phyloP scores from a whole-genome alignment of 345 rosid genomes.

The Melastoma malabathricum region DNA sequence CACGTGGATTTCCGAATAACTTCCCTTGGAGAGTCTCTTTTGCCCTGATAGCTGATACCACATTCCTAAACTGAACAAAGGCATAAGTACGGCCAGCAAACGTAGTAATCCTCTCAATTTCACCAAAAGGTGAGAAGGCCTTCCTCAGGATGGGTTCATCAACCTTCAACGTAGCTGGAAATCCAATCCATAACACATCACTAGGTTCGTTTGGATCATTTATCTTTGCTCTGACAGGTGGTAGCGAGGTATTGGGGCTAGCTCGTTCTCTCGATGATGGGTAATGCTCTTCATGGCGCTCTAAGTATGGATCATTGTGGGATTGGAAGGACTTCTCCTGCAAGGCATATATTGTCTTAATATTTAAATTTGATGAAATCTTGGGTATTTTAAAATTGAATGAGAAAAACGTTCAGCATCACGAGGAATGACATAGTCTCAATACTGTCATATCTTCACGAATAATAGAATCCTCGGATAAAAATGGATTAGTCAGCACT shows the following conservation, averaged over 20 bases:
- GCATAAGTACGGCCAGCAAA: constrained; percentile 98
- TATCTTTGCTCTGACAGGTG: constrained; percentile 39
- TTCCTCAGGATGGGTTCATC: constrained; percentile 66
- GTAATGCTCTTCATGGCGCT: constrained; percentile 43
- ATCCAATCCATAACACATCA: constrained; percentile 89
- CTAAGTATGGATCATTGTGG: constrained; percentile 41
- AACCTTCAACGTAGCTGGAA: constrained; percentile 70
- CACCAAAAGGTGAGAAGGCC: constrained; percentile 84
- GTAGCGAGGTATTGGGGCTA: constrained; percentile 50
- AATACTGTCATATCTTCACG: too few relatives aligned
- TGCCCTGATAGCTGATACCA: constrained; percentile 63
- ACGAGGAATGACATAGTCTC: too few relatives aligned
- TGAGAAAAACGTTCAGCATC: too few relatives aligned
- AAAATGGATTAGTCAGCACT: too few relatives aligned
- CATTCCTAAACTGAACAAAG: constrained; percentile 60
- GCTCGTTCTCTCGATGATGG: constrained; percentile 30
- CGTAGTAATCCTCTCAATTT: constrained; percentile 62
- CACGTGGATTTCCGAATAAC: constrained; percentile 90
- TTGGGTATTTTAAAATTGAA: too few relatives aligned
- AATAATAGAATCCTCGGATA: too few relatives aligned
- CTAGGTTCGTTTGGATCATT: constrained; percentile 69
- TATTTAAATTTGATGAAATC: too few relatives aligned
- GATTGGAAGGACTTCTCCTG: constrained; percentile 69
- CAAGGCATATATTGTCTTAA: constrained; percentile 17
- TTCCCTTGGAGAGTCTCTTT: constrained; percentile 94